These are phyloP conservation scores for Monosporozyma servazzii DNA, from an alignment of 805 yeast genomes.

Conservation along the genomic window DNA sequence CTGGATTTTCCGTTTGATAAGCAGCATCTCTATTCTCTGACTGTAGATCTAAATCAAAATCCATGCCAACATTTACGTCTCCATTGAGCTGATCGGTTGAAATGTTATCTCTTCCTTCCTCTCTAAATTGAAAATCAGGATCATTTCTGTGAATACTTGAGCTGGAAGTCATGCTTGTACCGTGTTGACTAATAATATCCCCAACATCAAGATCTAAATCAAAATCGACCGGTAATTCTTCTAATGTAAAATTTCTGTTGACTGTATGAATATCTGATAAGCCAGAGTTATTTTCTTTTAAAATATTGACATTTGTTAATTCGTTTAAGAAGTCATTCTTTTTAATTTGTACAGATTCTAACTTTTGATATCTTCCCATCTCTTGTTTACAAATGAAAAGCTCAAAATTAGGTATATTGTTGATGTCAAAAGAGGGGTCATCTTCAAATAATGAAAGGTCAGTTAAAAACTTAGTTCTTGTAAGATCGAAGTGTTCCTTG, in stretches of 20 bases:
- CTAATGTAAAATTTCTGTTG: conserved; percentile 3
- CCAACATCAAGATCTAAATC: conserved; percentile 25
- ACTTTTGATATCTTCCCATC: not conserved
- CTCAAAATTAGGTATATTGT: conserved; percentile 11
- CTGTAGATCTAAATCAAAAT: conserved; percentile 10
- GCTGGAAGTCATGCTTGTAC: conserved; percentile 11
- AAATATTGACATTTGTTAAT: conserved; percentile 13
- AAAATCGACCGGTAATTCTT: conserved; percentile 16
- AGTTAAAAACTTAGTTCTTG: not conserved
- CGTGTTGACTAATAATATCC: conserved; percentile 23
- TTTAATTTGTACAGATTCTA: conserved; percentile 11
- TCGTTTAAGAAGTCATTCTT: conserved; percentile 19
- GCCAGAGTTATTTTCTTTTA: not conserved
- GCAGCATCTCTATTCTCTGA: not conserved
- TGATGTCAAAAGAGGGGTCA: conserved; percentile 24
- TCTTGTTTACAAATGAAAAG: not conserved
- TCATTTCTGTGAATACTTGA: conserved; percentile 3
- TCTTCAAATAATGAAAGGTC: conserved; percentile 7
- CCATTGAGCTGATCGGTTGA: not conserved
- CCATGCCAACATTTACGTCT: not conserved
- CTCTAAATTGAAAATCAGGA: not conserved
- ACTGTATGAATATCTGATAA: not conserved
- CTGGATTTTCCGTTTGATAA: not conserved
- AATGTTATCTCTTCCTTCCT: not conserved
- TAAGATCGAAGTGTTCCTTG: not conserved